Evolutionary conservation across 2,329 filamentous ascomycete species (phyloP).

Genomic region (Aureobasidium leucospermi): DNA sequence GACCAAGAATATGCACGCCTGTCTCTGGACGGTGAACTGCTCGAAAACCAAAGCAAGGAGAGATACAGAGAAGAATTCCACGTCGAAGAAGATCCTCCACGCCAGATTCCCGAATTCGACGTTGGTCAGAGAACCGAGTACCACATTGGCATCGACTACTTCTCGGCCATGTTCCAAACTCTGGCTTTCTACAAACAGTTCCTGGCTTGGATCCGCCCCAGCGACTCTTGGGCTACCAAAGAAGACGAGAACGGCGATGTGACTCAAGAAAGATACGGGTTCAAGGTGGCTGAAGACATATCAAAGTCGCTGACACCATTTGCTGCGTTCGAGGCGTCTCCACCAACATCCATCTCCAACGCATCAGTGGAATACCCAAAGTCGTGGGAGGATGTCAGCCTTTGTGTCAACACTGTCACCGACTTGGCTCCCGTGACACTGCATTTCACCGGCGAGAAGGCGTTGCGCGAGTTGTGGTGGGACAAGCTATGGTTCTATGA

Average conservation of each 20-base stretch:
- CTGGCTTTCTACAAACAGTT: conserved; percentile 25
- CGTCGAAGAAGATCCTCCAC: conserved; percentile 28
- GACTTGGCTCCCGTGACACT: conserved; percentile 17
- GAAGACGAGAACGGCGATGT: background rate
- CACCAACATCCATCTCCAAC: conserved; percentile 7
- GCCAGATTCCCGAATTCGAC: conserved; percentile 25
- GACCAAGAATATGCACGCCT: conserved; percentile 47
- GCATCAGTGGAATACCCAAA: conserved; percentile 8
- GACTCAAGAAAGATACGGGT: conserved; percentile 17
- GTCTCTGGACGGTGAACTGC: conserved; percentile 29
- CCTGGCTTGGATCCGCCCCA: conserved; percentile 30
- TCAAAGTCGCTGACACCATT: conserved; percentile 21
- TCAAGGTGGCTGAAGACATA: conserved; percentile 20
- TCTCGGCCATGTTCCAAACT: conserved; percentile 40
- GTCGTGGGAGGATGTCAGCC: conserved; percentile 20
- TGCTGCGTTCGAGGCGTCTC: conserved; percentile 16
- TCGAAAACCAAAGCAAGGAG: conserved; percentile 22
- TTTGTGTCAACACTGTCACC: conserved; percentile 25
- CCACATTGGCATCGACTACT: conserved; percentile 42
- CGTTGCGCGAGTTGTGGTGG: conserved; percentile 25
- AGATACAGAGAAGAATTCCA: conserved; percentile 17
- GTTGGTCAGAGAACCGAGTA: conserved; percentile 38
- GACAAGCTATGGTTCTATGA: conserved; percentile 26
- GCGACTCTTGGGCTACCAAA: conserved; percentile 21
- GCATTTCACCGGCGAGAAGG: conserved; percentile 27